These are phyloP conservation scores for Boletus sp. DNA, from an alignment of 1,284 basidiomycete genomes.

Conservation along the genomic window DNA sequence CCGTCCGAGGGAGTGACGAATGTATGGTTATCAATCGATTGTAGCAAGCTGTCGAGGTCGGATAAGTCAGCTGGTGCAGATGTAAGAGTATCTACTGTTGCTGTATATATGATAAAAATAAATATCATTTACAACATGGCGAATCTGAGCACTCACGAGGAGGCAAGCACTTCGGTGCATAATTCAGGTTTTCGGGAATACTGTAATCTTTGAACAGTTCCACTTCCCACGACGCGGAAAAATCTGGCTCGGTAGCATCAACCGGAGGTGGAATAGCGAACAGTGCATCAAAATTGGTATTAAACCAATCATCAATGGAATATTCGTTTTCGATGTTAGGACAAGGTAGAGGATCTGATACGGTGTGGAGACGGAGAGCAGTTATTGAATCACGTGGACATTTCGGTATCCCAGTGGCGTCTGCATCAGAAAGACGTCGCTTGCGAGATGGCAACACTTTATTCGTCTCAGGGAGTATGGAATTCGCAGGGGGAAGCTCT, in stretches of 20 bases:
- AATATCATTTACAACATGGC: not conserved
- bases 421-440: conserved; percentile 34
- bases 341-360: conserved; percentile 30
- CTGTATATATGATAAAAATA: not conserved
- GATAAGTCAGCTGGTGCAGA: not conserved
- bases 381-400: conserved; percentile 18
- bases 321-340: conserved; percentile 12
- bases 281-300: conserved; percentile 18
- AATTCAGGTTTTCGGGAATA: conserved; percentile 8
- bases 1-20: not conserved
- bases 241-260: conserved; percentile 19
- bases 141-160: conserved; percentile 14
- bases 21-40: conserved; percentile 5
- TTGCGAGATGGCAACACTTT: conserved; percentile 20
- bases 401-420: conserved; percentile 18
- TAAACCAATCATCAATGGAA: conserved; percentile 31
- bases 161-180: not conserved
- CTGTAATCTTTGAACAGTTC: conserved; percentile 28
- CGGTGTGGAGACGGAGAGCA: conserved; percentile 20
- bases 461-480: not conserved
- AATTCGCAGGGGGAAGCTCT: not conserved
- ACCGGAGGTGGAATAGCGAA: conserved; percentile 29
- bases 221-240: conserved; percentile 22
- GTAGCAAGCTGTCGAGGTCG: conserved; percentile 19
- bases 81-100: not conserved